Evolutionary conservation across 2,329 filamentous ascomycete genomes (phyloP), one percentile per base, ranked within the genome.

Genomic region (Ciborinia camelliae): DNA sequence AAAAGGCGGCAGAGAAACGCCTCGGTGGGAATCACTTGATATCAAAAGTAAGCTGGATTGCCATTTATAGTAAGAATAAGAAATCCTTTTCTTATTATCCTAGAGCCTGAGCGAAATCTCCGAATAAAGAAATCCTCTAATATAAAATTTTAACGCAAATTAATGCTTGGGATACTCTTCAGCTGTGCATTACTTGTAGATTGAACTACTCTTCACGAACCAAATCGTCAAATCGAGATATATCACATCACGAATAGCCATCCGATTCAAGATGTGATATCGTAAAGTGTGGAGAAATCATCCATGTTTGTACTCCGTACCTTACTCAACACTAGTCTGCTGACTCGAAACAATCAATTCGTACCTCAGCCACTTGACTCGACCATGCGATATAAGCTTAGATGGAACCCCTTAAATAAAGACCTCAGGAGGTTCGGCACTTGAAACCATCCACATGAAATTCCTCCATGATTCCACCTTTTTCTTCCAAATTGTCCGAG

Each of bases 331-430:
- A 30, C 41, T 47, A 47, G 32, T 39, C 51, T 48, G 39, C 39
- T 63, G 61, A 48, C 28, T 20, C 18, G 23, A 43, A 63, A 47
- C 30, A 47, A 14, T 28, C 8, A 47, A 9, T 30, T 35, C 32
- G n/a, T 54, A 26, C 15, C 20, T 62, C 5, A 50, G 41, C 41
- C 51, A 63, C 30, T 63, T 58, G 61, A 63, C 41, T 37, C 35
- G 10, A 8, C 10, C 28, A 10, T 58, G 41, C n/a, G 45, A 47
- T 43, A n/a, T n/a, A n/a, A n/a, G n/a, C n/a, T n/a, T n/a, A n/a
- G n/a, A n/a, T 37, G 8, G 28, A 18, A 45, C 10, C n/a, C 35
- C 51, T 23, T 9, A 26, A 47, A 32, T 47, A 6, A 58, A 54
- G n/a, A n/a, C n/a, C n/a, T n/a, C 26, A 55, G 6, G 18, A 8